Conservation (phyloP, 2,329 filamentous ascomycete species). For the Alternaria tenuissima region DNA sequence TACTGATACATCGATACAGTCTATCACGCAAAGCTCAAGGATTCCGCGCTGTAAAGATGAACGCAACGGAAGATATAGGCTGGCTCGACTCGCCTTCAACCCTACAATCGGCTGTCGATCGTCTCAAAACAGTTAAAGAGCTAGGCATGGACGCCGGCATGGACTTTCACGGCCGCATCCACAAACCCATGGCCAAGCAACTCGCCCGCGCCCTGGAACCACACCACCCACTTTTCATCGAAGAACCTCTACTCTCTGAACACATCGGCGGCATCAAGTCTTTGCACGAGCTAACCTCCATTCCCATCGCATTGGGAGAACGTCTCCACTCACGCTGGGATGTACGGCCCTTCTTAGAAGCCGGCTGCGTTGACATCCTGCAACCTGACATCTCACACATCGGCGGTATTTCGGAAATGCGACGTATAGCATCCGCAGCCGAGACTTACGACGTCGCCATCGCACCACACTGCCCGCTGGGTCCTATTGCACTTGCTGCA, state of each 20-base stretch:
- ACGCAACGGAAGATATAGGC: constrained; percentile 76
- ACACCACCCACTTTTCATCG: constrained; percentile 76
- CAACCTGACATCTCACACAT: constrained; percentile 77
- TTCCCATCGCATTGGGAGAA: constrained; percentile 76
- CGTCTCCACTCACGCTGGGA: constrained; percentile 77
- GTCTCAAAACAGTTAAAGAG: constrained; percentile 72
- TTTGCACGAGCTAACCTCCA: constrained; percentile 64
- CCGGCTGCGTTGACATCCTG: constrained; percentile 72
- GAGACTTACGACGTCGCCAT: constrained; percentile 78
- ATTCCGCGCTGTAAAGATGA: constrained; percentile 78
- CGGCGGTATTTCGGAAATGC: constrained; percentile 76
- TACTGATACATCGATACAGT: constrained; percentile 44
- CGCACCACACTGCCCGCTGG: constrained; percentile 77
- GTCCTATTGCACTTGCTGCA: constrained; percentile 76
- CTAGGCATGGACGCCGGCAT: constrained; percentile 76
- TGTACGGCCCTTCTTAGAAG: constrained; percentile 73
- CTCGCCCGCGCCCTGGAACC: constrained; percentile 73
- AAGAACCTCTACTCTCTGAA: constrained; percentile 76
- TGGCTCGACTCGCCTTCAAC: constrained; percentile 77
- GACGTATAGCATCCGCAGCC: constrained; percentile 73
- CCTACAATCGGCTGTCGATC: constrained; percentile 70
- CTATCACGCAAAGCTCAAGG: constrained; percentile 67
- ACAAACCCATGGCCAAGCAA: constrained; percentile 84
- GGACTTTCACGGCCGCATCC: constrained; percentile 80
- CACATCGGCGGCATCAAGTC: constrained; percentile 72